These are phyloP conservation scores for Paraglomus occultum DNA, from an alignment of 192 early-diverging fungal genomes.

Conservation along the genomic window DNA sequence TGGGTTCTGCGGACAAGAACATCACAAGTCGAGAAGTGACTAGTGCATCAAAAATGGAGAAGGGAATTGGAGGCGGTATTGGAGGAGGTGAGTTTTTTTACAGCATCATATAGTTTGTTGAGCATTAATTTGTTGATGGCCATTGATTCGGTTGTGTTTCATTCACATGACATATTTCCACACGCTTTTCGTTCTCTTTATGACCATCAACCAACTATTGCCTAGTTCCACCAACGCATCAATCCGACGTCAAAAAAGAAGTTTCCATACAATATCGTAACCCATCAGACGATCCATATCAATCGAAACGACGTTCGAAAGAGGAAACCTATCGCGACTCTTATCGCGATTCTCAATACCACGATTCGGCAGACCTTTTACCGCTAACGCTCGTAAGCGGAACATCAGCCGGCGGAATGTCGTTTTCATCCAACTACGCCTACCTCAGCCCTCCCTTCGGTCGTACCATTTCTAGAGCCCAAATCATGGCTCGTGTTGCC, in stretches of 20 bases:
- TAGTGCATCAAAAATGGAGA: not conserved
- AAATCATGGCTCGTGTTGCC: conserved; percentile 24
- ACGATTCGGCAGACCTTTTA: conserved; percentile 25
- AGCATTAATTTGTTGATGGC: not conserved
- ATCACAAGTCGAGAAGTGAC: not conserved
- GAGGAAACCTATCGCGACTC: not conserved
- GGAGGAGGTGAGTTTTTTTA: not conserved
- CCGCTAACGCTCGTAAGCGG: conserved; percentile 26
- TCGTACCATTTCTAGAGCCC: not conserved
- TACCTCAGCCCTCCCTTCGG: conserved; percentile 28
- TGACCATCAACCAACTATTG: not conserved
- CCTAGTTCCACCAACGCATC: conserved; percentile 1
- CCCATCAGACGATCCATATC: no score
- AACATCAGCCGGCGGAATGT: not conserved
- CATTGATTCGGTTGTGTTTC: not conserved
- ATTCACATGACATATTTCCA: not conserved
- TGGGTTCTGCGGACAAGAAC: not conserved
- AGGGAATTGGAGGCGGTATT: not conserved
- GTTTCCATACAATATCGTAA: no score
- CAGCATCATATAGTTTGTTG: not conserved
- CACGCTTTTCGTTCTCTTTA: not conserved
- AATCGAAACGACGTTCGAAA: not conserved
- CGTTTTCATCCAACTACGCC: conserved; percentile 19
- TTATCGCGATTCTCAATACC: conserved; percentile 2
- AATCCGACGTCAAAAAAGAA: not conserved